Percentiles rank a stretch among this genome's conserved stretches.
phyloP scores from a whole-genome alignment of 768 basidiomycete species.

The Lentinula lateritia region DNA sequence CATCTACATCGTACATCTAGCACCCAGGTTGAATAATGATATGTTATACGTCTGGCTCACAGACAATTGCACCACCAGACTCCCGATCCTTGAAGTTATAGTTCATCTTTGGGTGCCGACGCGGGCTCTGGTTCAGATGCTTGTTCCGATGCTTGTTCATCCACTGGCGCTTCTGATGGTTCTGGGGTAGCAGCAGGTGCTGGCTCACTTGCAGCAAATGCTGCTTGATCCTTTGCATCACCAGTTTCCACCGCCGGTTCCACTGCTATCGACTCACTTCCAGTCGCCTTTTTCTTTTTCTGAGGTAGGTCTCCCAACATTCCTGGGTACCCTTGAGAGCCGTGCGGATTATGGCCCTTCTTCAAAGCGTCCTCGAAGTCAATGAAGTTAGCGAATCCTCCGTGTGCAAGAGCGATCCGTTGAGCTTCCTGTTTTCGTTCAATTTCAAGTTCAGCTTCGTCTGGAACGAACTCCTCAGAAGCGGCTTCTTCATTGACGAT shows the following conservation, averaged over 20 bases:
- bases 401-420: constrained; percentile 44
- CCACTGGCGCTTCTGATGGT: not conserved
- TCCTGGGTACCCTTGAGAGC: constrained; percentile 39
- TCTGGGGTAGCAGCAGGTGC: not conserved
- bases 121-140: not conserved
- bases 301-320: constrained; percentile 33
- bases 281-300: constrained; percentile 7
- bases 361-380: constrained; percentile 47
- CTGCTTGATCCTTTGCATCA: constrained; percentile 1
- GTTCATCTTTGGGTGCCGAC: not conserved
- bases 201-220: not conserved
- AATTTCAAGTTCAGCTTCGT: constrained; percentile 40
- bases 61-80: not conserved
- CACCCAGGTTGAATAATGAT: not conserved
- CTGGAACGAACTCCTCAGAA: constrained; percentile 34
- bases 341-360: constrained; percentile 35
- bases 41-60: not conserved
- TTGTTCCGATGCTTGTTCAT: not conserved
- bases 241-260: not conserved
- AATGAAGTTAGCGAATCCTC: constrained; percentile 42
- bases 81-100: not conserved
- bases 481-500: constrained; percentile 33
- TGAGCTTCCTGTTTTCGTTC: constrained; percentile 48
- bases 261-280: constrained; percentile 8
- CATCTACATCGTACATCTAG: not conserved